Evolutionary conservation across 2,329 filamentous ascomycete species (phyloP).

Genomic region (Chrysoporthe cubensis): DNA sequence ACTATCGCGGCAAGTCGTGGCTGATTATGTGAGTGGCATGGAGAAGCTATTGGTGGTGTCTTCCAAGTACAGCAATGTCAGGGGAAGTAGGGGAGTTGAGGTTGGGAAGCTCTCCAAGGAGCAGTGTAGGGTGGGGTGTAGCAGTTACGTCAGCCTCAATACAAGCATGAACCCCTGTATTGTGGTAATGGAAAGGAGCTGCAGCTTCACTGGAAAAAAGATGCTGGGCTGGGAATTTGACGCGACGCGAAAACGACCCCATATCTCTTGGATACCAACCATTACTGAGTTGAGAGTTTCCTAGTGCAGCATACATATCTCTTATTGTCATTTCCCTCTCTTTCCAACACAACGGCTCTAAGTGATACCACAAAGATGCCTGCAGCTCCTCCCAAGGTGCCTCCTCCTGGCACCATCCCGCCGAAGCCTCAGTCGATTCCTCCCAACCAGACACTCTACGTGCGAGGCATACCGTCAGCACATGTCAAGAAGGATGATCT

Average conservation of each 20-base stretch:
- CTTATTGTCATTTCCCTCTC: background rate
- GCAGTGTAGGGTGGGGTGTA: slow-evolving; percentile 23
- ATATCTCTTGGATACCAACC: background rate
- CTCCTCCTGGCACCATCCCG: slow-evolving; percentile 27
- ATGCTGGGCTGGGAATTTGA: slow-evolving; percentile 16
- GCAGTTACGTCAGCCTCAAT: slow-evolving; percentile 20
- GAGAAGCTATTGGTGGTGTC: slow-evolving; percentile 13
- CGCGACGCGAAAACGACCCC: slow-evolving; percentile 17
- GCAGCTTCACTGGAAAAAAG: slow-evolving; percentile 28
- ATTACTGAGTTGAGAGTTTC: background rate
- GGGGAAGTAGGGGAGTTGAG: slow-evolving; percentile 9
- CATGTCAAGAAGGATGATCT: slow-evolving; percentile 91
- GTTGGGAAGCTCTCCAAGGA: slow-evolving; percentile 12
- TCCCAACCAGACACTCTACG: slow-evolving; percentile 69
- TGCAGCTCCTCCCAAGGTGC: slow-evolving; percentile 22
- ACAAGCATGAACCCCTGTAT: slow-evolving; percentile 28
- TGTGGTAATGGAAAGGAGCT: slow-evolving; percentile 13
- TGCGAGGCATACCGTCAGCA: slow-evolving; percentile 81
- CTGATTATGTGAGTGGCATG: slow-evolving; percentile 11
- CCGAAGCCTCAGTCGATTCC: slow-evolving; percentile 30
- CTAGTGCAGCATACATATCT: background rate
- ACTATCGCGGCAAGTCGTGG: slow-evolving; percentile 69
- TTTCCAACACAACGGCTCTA: background rate
- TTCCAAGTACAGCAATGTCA: slow-evolving; percentile 12
- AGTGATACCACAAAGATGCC: slow-evolving; percentile 11